Percentiles rank a stretch among this genome's conserved stretches.
Conservation (phyloP, 2,329 filamentous ascomycete species). For the Alternaria incomplexa region DNA sequence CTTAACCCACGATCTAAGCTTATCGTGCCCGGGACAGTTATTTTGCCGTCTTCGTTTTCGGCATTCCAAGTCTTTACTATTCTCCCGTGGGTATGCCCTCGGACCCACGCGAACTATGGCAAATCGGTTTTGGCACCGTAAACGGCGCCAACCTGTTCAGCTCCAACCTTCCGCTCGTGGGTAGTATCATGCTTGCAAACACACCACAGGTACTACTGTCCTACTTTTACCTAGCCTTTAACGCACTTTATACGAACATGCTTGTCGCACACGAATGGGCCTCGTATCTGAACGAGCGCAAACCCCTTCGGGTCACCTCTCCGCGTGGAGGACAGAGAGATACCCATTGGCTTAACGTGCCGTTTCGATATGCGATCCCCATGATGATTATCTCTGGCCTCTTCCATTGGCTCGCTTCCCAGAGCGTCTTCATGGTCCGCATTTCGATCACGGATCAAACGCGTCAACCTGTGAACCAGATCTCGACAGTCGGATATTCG, state of each 20-base stretch:
- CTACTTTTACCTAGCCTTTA: constrained; percentile 55
- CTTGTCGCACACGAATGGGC: constrained; percentile 57
- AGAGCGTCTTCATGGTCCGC: constrained; percentile 52
- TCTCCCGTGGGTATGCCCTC: constrained; percentile 10
- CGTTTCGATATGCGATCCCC: constrained; percentile 48
- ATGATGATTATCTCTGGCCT: constrained; percentile 40
- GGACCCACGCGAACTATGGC: constrained; percentile 7
- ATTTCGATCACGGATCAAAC: neutral
- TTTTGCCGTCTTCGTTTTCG: neutral
- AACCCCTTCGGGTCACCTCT: constrained; percentile 47
- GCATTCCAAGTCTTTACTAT: neutral
- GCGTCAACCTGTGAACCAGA: neutral
- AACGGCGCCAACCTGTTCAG: constrained; percentile 16
- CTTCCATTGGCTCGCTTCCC: constrained; percentile 54
- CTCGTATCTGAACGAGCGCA: constrained; percentile 42
- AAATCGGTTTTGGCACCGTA: constrained; percentile 17
- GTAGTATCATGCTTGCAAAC: constrained; percentile 52
- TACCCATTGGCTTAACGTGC: constrained; percentile 53
- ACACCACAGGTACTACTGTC: constrained; percentile 55
- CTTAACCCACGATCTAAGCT: fast-evolving
- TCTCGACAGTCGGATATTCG: neutral
- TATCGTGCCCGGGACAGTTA: neutral
- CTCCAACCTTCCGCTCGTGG: constrained; percentile 1
- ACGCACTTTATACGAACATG: constrained; percentile 56
- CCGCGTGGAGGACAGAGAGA: constrained; percentile 46